Evolutionary conservation across 306 rosid genomes (phyloP).

Genomic region (Fragaria ananassa): DNA sequence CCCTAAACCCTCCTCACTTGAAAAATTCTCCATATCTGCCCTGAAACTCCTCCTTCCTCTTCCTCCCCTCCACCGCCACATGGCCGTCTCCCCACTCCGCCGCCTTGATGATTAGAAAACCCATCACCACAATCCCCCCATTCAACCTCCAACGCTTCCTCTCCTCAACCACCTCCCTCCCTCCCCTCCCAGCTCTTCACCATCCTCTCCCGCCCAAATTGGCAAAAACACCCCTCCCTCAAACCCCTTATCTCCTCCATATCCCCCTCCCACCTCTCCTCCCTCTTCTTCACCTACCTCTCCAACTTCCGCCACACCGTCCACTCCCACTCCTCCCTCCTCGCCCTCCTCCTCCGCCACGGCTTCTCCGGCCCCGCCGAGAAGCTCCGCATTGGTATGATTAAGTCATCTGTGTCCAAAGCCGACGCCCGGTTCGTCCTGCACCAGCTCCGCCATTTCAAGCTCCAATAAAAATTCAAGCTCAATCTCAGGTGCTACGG

Average conservation of each 20-base stretch:
- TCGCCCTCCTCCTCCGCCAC: conserved; percentile 51
- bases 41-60: background rate
- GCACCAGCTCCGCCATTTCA: conserved; percentile 43
- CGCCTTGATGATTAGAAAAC: background rate
- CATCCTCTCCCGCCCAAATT: conserved; percentile 55
- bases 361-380: conserved; percentile 51
- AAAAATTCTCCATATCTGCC: background rate
- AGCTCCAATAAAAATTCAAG: conserved; percentile 33
- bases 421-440: conserved; percentile 47
- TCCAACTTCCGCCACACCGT: conserved; percentile 47
- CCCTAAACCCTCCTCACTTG: background rate
- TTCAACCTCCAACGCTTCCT: background rate
- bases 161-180: conserved; percentile 19
- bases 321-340: conserved; percentile 45
- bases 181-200: conserved; percentile 47
- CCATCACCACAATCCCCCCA: background rate
- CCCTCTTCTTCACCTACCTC: conserved; percentile 70
- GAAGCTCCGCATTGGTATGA: conserved; percentile 59
- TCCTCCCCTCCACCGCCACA: background rate
- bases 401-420: conserved; percentile 38
- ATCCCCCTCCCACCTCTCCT: conserved; percentile 49
- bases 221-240: conserved; percentile 59
- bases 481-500: conserved; percentile 64
- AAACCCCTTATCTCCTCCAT: conserved; percentile 43
- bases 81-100: background rate